Base-by-base conservation (phyloP, 805 yeast genomes). In the Candida sakaeoensis region DNA sequence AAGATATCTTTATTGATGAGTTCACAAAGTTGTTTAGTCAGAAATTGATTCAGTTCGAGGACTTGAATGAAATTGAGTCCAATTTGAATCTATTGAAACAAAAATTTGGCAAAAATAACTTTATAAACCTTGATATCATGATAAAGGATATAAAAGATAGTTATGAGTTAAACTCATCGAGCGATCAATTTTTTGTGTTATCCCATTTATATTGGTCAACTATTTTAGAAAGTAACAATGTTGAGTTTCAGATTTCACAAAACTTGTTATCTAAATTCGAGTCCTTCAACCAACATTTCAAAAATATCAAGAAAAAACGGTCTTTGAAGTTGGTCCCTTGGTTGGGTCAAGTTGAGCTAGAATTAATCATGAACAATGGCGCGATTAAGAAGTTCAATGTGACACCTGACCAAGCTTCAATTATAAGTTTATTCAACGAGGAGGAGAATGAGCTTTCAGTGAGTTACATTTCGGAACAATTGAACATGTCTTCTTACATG, bases 131-230 rank as follows among this genome's bases (percentile, higher is more conserved):
- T 37, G 95, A 86, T 52, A 87, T 91, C 7, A 93, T 93, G 98
- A 68, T 89, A 13, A 62, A 74, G 28, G 96, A 88, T 57, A 70
- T 89, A 8, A 54, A 63, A 14, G 77, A 75, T 19, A 82, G 95
- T 49, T 63, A 69, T 39, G 49, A 52, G 3, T 57, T 77, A 7
- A 77, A 80, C 47, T 35, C 34, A 17, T 18, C 14, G 4, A 17
- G 24, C 4, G 17, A 32, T 23, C 77, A 76, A 39, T 76, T 86
- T 0, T 70, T 82, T 2, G 69, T 88, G 14, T 61, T 91, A 8
- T 88, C 96, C 1, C 77, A 83, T 44, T 58, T 85, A 14, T 91
- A 80, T 55, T 91, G 99, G 99, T 87, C 90, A 0, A 63, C 70
- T 4, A 51, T 75, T n/a, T 51, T 66, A 21, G 58, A 63, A 5